These are phyloP conservation scores for Hypoxylon sp. DNA, from an alignment of 2,329 filamentous ascomycete species.

Conservation along the genomic window DNA sequence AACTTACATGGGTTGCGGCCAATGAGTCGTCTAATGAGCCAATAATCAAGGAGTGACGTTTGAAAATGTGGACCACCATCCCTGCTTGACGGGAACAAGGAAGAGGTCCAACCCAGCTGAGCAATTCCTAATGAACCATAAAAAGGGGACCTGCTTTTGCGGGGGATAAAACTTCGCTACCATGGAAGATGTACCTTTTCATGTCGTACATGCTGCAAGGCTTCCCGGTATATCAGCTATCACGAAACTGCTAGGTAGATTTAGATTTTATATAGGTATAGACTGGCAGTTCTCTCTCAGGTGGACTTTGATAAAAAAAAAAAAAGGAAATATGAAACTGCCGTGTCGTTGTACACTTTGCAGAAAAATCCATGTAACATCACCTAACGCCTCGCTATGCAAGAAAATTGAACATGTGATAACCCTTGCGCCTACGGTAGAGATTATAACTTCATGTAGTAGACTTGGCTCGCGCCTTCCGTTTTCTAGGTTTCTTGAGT, in stretches of 20 bases:
- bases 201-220: constrained; percentile 21
- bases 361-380: neutral
- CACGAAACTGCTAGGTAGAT: neutral
- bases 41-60: constrained; percentile 48
- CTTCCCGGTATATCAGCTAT: neutral
- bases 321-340: neutral
- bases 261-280: neutral
- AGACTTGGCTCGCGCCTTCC: constrained; percentile 45
- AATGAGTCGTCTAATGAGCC: constrained; percentile 40
- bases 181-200: constrained; percentile 11
- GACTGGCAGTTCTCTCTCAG: neutral
- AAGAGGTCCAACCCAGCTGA: constrained; percentile 28
- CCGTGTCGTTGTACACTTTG: neutral
- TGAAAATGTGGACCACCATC: constrained; percentile 32
- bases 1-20: constrained; percentile 42
- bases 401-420: neutral
- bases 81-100: constrained; percentile 39
- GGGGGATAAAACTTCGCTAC: constrained; percentile 25
- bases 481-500: constrained; percentile 67
- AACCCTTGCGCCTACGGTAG: neutral
- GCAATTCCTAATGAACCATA: constrained; percentile 23
- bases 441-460: constrained; percentile 12
- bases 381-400: constrained; percentile 31
- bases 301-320: too few relatives aligned
- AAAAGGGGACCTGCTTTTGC: constrained; percentile 36